Base-by-base conservation (phyloP, 1,284 basidiomycete species). In the Singerocomus rubriflavus region DNA sequence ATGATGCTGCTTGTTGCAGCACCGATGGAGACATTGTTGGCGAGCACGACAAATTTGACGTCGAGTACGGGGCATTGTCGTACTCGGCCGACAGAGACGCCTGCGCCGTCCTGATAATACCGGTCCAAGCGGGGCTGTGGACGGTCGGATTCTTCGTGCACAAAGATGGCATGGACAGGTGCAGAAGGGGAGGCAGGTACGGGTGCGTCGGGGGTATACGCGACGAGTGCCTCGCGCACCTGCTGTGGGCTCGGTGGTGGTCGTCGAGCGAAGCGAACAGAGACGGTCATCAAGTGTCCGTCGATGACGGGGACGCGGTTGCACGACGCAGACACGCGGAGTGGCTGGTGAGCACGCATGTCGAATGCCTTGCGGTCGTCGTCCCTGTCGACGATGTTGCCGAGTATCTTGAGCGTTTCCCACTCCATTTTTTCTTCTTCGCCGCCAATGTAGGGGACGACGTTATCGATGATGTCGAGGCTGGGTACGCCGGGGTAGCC, bases 361-460 rank as follows among this genome's bases (percentile, higher is more conserved):
- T 98, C 93, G 69, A 98, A 98, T 16, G 79, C 64, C 52, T 78
- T 80, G 6, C 72, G 57, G 9, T 76, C 78, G 31, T 74, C 72
- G 51, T 84, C 82, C 46, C 74, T 74, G 21, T 79, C 71, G 2
- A 74, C 65, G 52, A 97, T 62, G 2, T 86, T 91, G 31, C 97
- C 97, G 26, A 99, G 84, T 64, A 99, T 99, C 76, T 99, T 99
- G 65, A 88, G 80, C 13, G 91, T 88, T 73, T 99, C 96, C 94
- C 93, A 98, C 70, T 99, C 96, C 57, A 99, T 95, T 73, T 99
- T 99, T 71, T 99, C 96, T 68, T 99, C 96, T 68, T 99, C 96
- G 35, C 95, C 93, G 34, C 82, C 73, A 69, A 99, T 99, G 72
- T 91, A 88, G 2, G 96, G 96, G 2, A 99, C 89, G 67, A 99